These are phyloP conservation scores for Coemansia reversa DNA, from an alignment of 192 early-diverging fungal genomes.

Conservation along the genomic window DNA sequence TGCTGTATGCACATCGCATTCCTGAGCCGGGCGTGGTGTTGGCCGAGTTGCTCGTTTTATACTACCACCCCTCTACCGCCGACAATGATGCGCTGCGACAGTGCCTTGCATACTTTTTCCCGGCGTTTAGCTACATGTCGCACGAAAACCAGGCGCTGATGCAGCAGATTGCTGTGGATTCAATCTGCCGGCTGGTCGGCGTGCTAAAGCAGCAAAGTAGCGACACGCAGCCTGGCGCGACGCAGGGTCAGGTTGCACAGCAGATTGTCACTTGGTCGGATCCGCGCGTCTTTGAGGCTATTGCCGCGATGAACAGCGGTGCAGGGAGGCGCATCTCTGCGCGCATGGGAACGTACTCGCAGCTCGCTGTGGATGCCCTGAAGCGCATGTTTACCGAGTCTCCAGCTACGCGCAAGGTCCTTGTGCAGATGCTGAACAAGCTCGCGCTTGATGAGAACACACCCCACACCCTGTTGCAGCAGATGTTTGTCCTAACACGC, in stretches of 20 bases:
- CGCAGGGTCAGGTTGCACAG: slow-evolving; percentile 62
- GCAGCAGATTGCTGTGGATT: slow-evolving; percentile 55
- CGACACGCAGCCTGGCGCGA: slow-evolving; percentile 29
- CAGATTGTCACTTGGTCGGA: slow-evolving; percentile 80
- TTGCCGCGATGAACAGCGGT: slow-evolving; percentile 27
- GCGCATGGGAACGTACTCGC: slow-evolving; percentile 37
- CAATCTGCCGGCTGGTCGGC: slow-evolving; percentile 35
- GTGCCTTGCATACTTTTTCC: slow-evolving; percentile 89
- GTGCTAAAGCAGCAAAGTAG: slow-evolving; percentile 37
- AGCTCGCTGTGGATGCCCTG: slow-evolving; percentile 66
- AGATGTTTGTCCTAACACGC: slow-evolving; percentile 49
- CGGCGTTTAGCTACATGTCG: slow-evolving; percentile 77
- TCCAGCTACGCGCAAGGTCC: slow-evolving; percentile 61
- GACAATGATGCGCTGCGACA: slow-evolving; percentile 71
- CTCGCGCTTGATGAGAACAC: slow-evolving; percentile 46
- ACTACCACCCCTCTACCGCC: slow-evolving; percentile 73
- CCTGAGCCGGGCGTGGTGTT: slow-evolving; percentile 54
- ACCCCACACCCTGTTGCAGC: slow-evolving; percentile 36
- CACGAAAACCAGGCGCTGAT: slow-evolving; percentile 69
- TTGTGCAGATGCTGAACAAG: slow-evolving; percentile 63
- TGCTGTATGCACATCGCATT: slow-evolving; percentile 61
- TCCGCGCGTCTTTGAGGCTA: slow-evolving; percentile 62
- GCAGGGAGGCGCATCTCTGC: slow-evolving; percentile 1
- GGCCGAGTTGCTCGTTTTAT: slow-evolving; percentile 73
- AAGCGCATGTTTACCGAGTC: slow-evolving; percentile 51